Percentiles rank a stretch among this genome's conserved stretches.
These are phyloP conservation scores for Hyaloscypha hepaticicola DNA, from an alignment of 495 filamentous ascomycete genomes.

Conservation along the genomic window DNA sequence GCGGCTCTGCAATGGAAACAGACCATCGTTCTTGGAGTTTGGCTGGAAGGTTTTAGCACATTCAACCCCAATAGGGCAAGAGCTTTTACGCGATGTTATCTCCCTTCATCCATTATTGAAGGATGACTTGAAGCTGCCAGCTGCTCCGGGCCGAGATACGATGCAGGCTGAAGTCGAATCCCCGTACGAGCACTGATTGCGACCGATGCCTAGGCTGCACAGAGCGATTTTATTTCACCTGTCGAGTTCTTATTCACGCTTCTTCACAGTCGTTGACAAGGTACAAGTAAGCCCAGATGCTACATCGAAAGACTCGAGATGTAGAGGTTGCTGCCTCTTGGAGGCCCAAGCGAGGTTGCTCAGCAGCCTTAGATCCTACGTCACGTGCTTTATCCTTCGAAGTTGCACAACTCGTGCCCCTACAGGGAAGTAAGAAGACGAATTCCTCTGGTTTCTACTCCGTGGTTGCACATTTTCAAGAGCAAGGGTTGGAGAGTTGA, in stretches of 20 bases:
- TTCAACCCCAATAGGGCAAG: not conserved
- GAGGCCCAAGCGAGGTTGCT: not conserved
- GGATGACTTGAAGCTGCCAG: not conserved
- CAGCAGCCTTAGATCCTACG: not conserved
- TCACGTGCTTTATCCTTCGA: not conserved
- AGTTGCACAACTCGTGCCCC: not conserved
- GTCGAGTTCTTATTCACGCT: not conserved
- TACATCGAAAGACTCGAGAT: not conserved
- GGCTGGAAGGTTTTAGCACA: not conserved
- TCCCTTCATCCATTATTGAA: not conserved
- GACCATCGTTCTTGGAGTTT: not conserved
- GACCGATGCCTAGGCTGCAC: not conserved
- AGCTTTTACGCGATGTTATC: not conserved
- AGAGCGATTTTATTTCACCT: not conserved
- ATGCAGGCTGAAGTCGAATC: not conserved
- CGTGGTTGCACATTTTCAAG: too few relatives aligned
- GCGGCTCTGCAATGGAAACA: not conserved
- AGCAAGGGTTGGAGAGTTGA: too few relatives aligned
- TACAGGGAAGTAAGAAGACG: not conserved
- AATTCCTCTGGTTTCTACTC: not conserved
- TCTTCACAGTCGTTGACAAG: not conserved
- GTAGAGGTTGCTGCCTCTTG: not conserved
- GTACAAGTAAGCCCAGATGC: not conserved
- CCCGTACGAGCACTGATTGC: not conserved
- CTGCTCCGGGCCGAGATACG: not conserved